Evolutionary conservation across 2,329 filamentous ascomycete genomes (phyloP), one percentile per base, ranked within the genome.

Genomic region (Acrodontium crateriforme): DNA sequence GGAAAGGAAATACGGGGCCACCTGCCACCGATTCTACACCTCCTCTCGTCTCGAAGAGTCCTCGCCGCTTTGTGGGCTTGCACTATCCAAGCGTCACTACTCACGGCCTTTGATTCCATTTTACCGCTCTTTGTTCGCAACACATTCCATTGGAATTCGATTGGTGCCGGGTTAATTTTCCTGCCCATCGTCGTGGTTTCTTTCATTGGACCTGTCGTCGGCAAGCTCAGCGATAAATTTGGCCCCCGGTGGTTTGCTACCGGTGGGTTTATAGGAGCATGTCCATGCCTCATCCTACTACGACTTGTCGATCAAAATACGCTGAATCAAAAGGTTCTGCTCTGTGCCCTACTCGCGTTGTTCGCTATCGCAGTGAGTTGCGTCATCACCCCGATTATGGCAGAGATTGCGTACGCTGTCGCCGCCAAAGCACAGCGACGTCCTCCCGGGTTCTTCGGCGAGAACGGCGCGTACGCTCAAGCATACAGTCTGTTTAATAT

Each of bases 381-480:
- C 3, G 60, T 68, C 1, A 65, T 76, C 40, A 69, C 75, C 0
- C 71, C 77, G 0, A 52, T 81, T 10, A 74, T 83, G 67, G 74
- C 77, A 0, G 80, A 84, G 53, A 73, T 84, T 14, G 65, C 65
- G 2, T 65, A 67, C 22, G 56, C 69, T 1, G 66, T 74, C 0
- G 62, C 66, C 29, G 60, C 59, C 2, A 72, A 73, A 42, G 71
- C 74, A 40, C 56, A 56, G 26, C 51, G 60, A 26, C 51, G 54
- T 37, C 47, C 50, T 8, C 38, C 41, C 2, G 52, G 52, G 2
- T 52, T 64, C 8, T 75, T 73, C 43, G 71, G 71, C 0, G 53
- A 53, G 12, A 65, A 62, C 24, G 47, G 47, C 6, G 46, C 46
- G 7, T 50, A 46, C 32, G 72, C 70, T 10, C 67, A 74, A 41